Percentiles rank a stretch among this genome's conserved stretches.
Conservation (phyloP, 2,329 filamentous ascomycete genomes). For the Penicillium sp. region DNA sequence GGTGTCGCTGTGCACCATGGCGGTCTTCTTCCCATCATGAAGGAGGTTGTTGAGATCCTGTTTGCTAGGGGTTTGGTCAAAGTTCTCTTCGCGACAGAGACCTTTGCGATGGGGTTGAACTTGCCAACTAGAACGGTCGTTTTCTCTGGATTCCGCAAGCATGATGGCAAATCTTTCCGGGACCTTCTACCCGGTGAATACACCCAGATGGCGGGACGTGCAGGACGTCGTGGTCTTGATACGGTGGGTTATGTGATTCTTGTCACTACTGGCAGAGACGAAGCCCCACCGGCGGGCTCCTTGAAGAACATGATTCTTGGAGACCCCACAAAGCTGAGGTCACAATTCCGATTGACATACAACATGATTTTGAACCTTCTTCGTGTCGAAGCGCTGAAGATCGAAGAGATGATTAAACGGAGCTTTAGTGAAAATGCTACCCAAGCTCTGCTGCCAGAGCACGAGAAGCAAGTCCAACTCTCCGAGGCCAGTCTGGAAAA, state of each 20-base stretch:
- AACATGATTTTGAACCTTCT: constrained; percentile 99
- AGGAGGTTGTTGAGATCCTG: constrained; percentile 94
- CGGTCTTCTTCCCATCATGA: constrained; percentile 91
- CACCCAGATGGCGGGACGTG: constrained; percentile 96
- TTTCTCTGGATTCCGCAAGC: constrained; percentile 95
- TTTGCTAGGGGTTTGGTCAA: constrained; percentile 96
- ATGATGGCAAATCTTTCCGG: constrained; percentile 88
- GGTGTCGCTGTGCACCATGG: constrained; percentile 97
- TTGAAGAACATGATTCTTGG: constrained; percentile 93
- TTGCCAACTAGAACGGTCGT: constrained; percentile 94
- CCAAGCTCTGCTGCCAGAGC: constrained; percentile 88
- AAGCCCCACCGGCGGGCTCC: constrained; percentile 81
- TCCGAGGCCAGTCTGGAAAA: constrained; percentile 90
- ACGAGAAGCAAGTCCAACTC: constrained; percentile 89
- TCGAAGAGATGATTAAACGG: constrained; percentile 99
- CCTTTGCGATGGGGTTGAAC: constrained; percentile 97
- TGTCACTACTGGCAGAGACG: constrained; percentile 75
- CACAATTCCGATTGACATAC: constrained; percentile 95
- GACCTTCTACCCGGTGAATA: constrained; percentile 94
- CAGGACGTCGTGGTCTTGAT: constrained; percentile 88
- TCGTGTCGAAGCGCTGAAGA: constrained; percentile 93
- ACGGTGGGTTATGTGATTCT: constrained; percentile 93
- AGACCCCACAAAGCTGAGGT: constrained; percentile 90
- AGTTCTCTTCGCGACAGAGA: constrained; percentile 95
- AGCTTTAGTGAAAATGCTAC: constrained; percentile 98